Percentiles rank a stretch among this genome's conserved stretches.
phyloP scores from a whole-genome alignment of 768 basidiomycete species.

The Panellus pusillus region DNA sequence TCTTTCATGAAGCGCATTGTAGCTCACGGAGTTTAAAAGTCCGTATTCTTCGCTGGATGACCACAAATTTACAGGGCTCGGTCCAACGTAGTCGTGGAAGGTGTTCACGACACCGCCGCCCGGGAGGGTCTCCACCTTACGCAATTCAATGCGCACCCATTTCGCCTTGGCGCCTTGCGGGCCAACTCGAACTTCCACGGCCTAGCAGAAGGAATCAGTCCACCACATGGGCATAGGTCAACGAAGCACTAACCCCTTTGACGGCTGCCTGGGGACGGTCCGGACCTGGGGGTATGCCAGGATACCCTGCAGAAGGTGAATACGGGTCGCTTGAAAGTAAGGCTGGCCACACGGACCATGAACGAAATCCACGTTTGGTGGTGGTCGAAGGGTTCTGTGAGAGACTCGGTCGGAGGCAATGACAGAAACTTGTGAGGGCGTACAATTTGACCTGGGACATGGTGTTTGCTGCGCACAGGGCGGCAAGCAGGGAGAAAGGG shows the following conservation, averaged over 20 bases:
- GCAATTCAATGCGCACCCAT: slow-evolving; percentile 89
- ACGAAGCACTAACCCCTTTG: slow-evolving; percentile 65
- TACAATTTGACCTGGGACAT: slow-evolving; percentile 38
- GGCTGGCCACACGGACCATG: slow-evolving; percentile 51
- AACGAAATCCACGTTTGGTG: slow-evolving; percentile 88
- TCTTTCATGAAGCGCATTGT: slow-evolving; percentile 7
- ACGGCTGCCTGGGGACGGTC: slow-evolving; percentile 83
- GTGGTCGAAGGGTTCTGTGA: slow-evolving; percentile 74
- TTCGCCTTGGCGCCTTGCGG: slow-evolving; percentile 81
- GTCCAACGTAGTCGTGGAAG: slow-evolving; percentile 79
- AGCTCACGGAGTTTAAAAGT: slow-evolving; percentile 62
- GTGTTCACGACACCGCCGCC: slow-evolving; percentile 67
- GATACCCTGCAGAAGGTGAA: slow-evolving; percentile 56
- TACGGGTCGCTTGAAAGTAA: background rate
- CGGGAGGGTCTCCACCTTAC: slow-evolving; percentile 85
- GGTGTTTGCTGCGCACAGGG: slow-evolving; percentile 5
- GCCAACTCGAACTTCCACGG: slow-evolving; percentile 81
- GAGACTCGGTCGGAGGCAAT: slow-evolving; percentile 10
- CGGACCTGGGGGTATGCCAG: slow-evolving; percentile 80
- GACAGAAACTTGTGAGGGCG: slow-evolving; percentile 8
- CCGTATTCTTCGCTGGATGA: slow-evolving; percentile 74
- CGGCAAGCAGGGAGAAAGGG: background rate
- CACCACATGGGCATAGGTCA: slow-evolving; percentile 3
- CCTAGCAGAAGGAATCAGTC: slow-evolving; percentile 41
- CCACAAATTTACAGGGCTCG: slow-evolving; percentile 84